Base-by-base conservation (phyloP, 2,329 filamentous ascomycete genomes). In the Bimuria novae-zelandiae region DNA sequence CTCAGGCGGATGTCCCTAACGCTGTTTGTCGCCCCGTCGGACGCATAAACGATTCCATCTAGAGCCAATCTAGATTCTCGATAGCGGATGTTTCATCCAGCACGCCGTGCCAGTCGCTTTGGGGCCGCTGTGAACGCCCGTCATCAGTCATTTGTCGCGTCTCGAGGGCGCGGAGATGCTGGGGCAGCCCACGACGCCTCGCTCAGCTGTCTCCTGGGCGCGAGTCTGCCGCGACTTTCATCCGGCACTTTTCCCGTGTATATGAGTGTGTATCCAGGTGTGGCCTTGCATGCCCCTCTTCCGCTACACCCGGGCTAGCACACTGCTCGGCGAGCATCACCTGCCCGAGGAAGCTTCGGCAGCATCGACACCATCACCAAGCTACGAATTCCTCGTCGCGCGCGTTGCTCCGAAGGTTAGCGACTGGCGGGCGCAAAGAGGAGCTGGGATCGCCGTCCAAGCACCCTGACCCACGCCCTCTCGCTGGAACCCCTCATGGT, bases 161-260 rank as follows among this genome's bases (percentile, higher is more conserved):
- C 21, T 42, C 29, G 39, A n/a, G 14, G 8, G 36, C 16, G 19
- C 36, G 36, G 36, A 17, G 19, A n/a, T n/a, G n/a, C n/a, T n/a
- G n/a, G n/a, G 21, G 36, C 21, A 35, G 42, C 11, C 19, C 14
- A 47, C 21, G 11, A 37, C 21, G 12, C 2, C 19, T 47, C 12
- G 32, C 25, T 33, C 25, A 10, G 23, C 36, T 14, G 22, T 14
- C 29, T 23, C 21, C 19, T 47, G 22, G 16, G n/a, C 17, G n/a
- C 22, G 21, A 29, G 51, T 36, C 49, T 45, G 46, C 55, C 53
- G 55, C 33, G 46, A 55, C 60, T 64, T 68, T 67, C 66, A 69
- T 33, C 67, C 67, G 67, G 65, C 55, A 56, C 27, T 67, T 60
- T 62, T 59, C 61, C 65, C 63, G 57, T 54, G 51, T 63, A 57